A percentile compares a stretch with the other conserved stretches of the same genome.
Evolutionary conservation across 176 grass and related monocot genomes (phyloP).

Genomic region (Aegilops umbellulata): DNA sequence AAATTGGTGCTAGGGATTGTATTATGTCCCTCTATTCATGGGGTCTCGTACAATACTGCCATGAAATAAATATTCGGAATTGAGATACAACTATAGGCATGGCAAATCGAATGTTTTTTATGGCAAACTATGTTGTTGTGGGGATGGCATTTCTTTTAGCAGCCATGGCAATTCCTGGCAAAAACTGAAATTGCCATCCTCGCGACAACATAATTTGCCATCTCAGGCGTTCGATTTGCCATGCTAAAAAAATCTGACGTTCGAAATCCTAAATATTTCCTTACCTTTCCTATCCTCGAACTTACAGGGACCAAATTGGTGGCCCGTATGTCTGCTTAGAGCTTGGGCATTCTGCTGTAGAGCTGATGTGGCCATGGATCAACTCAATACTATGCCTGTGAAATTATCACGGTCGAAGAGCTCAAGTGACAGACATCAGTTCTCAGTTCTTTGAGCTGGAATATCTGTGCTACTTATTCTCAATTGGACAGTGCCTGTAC

Average conservation of each 20-base stretch:
- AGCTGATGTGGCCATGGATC: not conserved
- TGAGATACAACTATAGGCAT: too few species aligned
- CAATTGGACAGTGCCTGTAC: not conserved
- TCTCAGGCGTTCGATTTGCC: too few species aligned
- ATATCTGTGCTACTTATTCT: not conserved
- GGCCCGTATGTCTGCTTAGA: not conserved
- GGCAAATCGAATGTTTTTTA: too few species aligned
- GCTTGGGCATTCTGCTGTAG: not conserved
- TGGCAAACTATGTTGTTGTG: too few species aligned
- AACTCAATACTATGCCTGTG: not conserved
- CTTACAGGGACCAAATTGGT: slow-evolving; percentile 39
- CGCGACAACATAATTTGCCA: too few species aligned
- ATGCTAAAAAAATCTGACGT: too few species aligned
- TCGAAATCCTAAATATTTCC: not conserved
- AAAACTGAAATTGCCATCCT: too few species aligned
- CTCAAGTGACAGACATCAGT: not conserved
- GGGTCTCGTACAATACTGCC: not conserved
- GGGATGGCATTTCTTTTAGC: too few species aligned
- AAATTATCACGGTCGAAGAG: not conserved
- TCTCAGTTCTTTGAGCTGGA: not conserved
- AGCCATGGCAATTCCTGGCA: too few species aligned
- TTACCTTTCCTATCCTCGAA: not conserved
- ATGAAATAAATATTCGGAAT: not conserved
- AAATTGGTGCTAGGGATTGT: not conserved
- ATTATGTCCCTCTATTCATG: too few species aligned